Percentiles rank a stretch among this genome's conserved stretches.
phyloP scores from a whole-genome alignment of 2,329 filamentous ascomycete species.

The Phaeoacremonium minimum region DNA sequence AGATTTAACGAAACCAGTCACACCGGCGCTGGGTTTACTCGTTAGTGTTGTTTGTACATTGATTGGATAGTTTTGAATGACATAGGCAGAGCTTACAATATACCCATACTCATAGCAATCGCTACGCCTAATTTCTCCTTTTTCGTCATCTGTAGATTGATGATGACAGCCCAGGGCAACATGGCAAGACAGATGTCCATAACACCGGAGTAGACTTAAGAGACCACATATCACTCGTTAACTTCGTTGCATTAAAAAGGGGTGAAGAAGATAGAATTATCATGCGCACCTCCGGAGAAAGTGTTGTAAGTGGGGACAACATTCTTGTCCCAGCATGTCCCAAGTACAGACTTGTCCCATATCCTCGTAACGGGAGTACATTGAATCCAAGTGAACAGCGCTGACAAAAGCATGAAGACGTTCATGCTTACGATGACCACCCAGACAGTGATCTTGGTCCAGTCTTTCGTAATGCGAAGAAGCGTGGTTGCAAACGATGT shows the following conservation, averaged over 20 bases:
- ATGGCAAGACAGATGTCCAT: conserved; percentile 24
- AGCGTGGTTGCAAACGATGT: conserved; percentile 31
- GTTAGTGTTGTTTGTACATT: too few relatives aligned
- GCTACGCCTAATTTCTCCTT: conserved; percentile 26
- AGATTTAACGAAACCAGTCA: too few relatives aligned
- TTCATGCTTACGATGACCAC: conserved; percentile 25
- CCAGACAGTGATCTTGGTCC: conserved; percentile 21
- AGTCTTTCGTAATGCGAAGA: conserved; percentile 22
- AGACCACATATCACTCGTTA: too few relatives aligned
- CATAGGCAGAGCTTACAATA: too few relatives aligned
- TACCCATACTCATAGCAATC: conserved; percentile 27
- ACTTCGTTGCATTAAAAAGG: too few relatives aligned
- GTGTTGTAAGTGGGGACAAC: conserved; percentile 15
- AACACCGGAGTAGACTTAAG: conserved; percentile 18
- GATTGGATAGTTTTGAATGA: too few relatives aligned
- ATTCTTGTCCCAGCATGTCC: conserved; percentile 18
- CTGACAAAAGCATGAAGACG: conserved; percentile 18
- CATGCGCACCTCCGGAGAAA: too few relatives aligned
- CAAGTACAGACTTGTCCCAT: conserved; percentile 14
- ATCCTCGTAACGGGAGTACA: conserved; percentile 21
- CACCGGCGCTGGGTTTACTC: too few relatives aligned
- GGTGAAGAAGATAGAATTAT: too few relatives aligned
- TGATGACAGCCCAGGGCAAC: conserved; percentile 23
- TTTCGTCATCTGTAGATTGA: conserved; percentile 24
- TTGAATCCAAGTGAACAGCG: conserved; percentile 20